Evolutionary conservation across 305 asterid species (phyloP), one percentile per base, ranked within the genome.

Genomic region (Rubia occidens): DNA sequence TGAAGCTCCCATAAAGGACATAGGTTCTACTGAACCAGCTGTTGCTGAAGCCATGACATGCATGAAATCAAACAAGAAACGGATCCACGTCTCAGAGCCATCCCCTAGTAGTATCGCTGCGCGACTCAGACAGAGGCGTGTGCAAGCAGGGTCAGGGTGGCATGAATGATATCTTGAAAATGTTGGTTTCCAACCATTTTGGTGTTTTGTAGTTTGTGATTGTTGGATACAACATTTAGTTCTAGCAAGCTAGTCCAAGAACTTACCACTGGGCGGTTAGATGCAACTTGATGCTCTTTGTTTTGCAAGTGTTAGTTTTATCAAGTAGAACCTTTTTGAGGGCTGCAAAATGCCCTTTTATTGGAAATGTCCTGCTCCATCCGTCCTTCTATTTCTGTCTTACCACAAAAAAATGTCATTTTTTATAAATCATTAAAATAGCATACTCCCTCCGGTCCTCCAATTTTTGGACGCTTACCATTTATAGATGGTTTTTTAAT

Each of bases 41-140:
- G 70, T 69, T 63, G 71, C 20, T 49, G 55, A 75, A 71, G 20
- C 70, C 40, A 71, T 68, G 66, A 76, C 66, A 67, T 77, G 76
- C 75, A 75, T 78, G 29, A 78, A 78, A 72, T 71, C 84, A 39
- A 74, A 68, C 54, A 83, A 68, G 84, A 83, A 83, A 77, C 80
- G 82, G 29, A 71, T 18, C 18, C 26, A 2, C 47, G 15, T 20
- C 45, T 45, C 29, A 32, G 87, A 76, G 64, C 80, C 73, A 55
- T 67, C 78, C 17, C 76, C 45, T 54, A 78, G 73, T 60, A 68
- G 82, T 59, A 78, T 81, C 55, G 85, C 79, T 62, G 71, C 74
- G 64, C 75, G 86, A 74, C 72, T 75, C 77, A 77, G 74, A 78
- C 78, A 40, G 76, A 72, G 80, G 67, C 65, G 77, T 6, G 11